Evolutionary conservation across 345 rosid genomes (phyloP), one percentile per base, ranked within the genome.

Genomic region (Gossypium ekmanianum): DNA sequence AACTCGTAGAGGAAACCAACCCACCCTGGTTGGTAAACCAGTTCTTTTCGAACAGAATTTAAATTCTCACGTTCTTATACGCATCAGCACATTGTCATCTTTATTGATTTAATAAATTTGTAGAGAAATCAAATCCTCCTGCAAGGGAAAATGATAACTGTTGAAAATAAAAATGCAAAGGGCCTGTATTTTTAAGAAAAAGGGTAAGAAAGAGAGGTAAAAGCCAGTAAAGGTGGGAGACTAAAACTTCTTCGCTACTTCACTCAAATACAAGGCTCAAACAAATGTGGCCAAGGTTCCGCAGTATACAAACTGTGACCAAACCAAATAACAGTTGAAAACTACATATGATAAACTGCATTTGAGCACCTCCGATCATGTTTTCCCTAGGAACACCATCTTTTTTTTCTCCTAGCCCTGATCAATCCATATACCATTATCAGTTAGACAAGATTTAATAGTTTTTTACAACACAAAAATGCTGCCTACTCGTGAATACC

Each of bases 391-490:
- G 61, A 77, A 59, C 76, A 27, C 75, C 78, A 24, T 48, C 71
- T 69, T 45, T 58, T 61, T 71, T 71, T 55, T 75, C 84, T 74
- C 81, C 81, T 76, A 73, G 29, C 85, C 84, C 85, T 84, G 84
- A 78, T 79, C 61, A 82, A 80, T 72, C 62, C 68, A 70, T 45
- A 74, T 71, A 68, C 68, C 72, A 84, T 79, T 65, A 83, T 79
- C 72, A 74, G 81, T 71, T 45, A 66, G 11, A 18, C 20, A 71
- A 44, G 74, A 82, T 44, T 55, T 20, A 66, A 10, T 43, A 13
- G 17, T 62, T 76, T 75, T 34, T 55, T 61, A 75, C 80, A 80
- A 51, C 54, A 51, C 43, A 77, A 74, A 75, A 66, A 65, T 58
- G 61, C 75, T 34, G 39, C 79, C 81, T 54, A 54, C 13, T 72